These are phyloP conservation scores for Rubia tinctorum DNA, from an alignment of 305 asterid species.

Conservation along the genomic window DNA sequence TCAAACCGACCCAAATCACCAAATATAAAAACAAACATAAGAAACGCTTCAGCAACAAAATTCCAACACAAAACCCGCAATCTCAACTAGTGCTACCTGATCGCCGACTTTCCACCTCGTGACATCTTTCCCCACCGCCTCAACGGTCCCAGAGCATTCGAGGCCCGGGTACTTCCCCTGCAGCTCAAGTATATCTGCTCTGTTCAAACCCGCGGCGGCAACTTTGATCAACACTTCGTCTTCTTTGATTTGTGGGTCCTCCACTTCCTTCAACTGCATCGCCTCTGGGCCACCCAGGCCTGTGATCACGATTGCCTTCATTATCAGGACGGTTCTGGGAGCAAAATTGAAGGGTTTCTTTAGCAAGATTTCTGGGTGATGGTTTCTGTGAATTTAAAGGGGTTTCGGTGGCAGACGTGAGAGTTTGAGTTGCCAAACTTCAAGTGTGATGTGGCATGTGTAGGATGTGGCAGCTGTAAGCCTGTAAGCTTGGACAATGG, in stretches of 20 bases:
- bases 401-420: neutral
- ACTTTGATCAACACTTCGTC: constrained; percentile 71
- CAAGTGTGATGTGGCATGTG: neutral
- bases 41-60: neutral
- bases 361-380: neutral
- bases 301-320: constrained; percentile 90
- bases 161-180: constrained; percentile 81
- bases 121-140: constrained; percentile 71
- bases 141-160: constrained; percentile 84
- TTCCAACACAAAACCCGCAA: neutral
- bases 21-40: neutral
- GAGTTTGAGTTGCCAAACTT: neutral
- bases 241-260: constrained; percentile 59
- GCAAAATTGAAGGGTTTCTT: neutral
- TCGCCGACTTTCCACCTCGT: constrained; percentile 83
- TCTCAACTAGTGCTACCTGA: constrained; percentile 39
- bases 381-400: neutral
- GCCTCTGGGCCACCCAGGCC: constrained; percentile 78
- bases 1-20: neutral
- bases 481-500: neutral
- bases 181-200: constrained; percentile 85
- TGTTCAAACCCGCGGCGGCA: constrained; percentile 80
- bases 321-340: neutral
- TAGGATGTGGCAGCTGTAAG: neutral
- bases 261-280: constrained; percentile 61